Conservation (phyloP, 2,329 filamentous ascomycete genomes). For the Pseudogymnoascus sp. region DNA sequence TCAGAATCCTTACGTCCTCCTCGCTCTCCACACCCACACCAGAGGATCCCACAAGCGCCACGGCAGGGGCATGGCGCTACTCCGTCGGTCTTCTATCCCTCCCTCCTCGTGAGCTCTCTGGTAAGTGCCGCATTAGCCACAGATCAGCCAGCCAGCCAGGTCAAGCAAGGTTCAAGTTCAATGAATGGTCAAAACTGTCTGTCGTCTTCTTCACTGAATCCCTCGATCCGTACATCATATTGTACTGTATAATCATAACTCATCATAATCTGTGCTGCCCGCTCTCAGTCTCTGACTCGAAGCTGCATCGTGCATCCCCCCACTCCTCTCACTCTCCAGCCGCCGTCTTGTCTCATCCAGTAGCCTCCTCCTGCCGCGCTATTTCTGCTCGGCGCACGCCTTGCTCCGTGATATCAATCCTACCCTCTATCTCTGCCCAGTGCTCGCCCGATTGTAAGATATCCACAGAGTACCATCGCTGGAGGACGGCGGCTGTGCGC, state of each 20-base stretch:
- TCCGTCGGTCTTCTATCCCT: background rate
- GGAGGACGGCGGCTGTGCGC: constrained; percentile 23
- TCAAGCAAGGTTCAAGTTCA: background rate
- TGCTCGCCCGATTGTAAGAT: constrained; percentile 24
- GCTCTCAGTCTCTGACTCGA: background rate
- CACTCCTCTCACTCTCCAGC: background rate
- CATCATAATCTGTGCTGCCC: background rate
- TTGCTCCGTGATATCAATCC: constrained; percentile 24
- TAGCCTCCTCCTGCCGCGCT: constrained; percentile 17
- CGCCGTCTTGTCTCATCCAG: background rate
- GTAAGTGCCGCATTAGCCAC: background rate
- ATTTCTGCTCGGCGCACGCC: constrained; percentile 18
- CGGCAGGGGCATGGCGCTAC: background rate
- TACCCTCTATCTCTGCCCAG: constrained; percentile 27
- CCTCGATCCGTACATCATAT: background rate
- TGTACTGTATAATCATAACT: background rate
- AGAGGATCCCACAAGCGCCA: background rate
- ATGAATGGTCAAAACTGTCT: background rate
- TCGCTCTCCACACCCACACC: background rate
- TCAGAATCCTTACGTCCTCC: background rate
- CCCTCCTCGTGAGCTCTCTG: background rate
- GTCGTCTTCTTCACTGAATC: background rate
- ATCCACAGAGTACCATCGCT: constrained; percentile 26
- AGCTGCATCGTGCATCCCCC: background rate
- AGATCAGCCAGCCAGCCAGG: background rate